Conservation (phyloP, 192 early-diverging fungal genomes). For the Backusella sp. region DNA sequence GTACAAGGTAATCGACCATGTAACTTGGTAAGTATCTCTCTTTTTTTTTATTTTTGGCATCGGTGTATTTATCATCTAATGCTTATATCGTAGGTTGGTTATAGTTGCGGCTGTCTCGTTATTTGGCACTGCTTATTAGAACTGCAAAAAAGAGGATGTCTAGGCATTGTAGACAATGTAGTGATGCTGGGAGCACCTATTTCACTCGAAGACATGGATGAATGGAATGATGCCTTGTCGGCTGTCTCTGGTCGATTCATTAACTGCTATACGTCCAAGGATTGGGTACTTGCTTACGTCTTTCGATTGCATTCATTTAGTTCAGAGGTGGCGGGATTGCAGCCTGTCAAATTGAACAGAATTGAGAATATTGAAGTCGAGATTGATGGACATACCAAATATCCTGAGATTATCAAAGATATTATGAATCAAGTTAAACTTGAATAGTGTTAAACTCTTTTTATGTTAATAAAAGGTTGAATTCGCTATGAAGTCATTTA, state of each 20-base stretch:
- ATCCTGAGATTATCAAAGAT: conserved; percentile 26
- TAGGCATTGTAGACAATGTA: conserved; percentile 51
- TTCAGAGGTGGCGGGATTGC: conserved; percentile 47
- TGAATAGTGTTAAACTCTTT: neutral
- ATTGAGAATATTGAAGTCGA: conserved; percentile 54
- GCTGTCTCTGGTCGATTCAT: conserved; percentile 49
- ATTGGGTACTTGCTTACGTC: conserved; percentile 48
- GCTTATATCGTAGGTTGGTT: conserved; percentile 38
- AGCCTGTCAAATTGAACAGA: conserved; percentile 28
- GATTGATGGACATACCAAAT: conserved; percentile 50
- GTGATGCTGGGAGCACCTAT: conserved; percentile 57
- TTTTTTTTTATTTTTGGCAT: neutral
- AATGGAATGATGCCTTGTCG: conserved; percentile 42
- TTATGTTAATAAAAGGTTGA: neutral
- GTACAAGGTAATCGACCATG: conserved; percentile 57
- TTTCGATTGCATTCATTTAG: conserved; percentile 51
- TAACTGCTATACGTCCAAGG: conserved; percentile 54
- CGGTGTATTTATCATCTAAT: neutral
- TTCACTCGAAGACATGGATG: conserved; percentile 29
- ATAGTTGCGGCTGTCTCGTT: conserved; percentile 54
- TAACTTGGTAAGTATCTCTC: conserved; percentile 35
- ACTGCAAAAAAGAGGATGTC: conserved; percentile 37
- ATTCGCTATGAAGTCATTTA: neutral
- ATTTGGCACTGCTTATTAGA: conserved; percentile 58
- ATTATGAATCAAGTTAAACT: conserved; percentile 26